A percentile compares a stretch with the other conserved stretches of the same genome.
These are phyloP conservation scores for Pseudophaeomoniella oleicola DNA, from an alignment of 2,329 filamentous ascomycete species.

Conservation along the genomic window DNA sequence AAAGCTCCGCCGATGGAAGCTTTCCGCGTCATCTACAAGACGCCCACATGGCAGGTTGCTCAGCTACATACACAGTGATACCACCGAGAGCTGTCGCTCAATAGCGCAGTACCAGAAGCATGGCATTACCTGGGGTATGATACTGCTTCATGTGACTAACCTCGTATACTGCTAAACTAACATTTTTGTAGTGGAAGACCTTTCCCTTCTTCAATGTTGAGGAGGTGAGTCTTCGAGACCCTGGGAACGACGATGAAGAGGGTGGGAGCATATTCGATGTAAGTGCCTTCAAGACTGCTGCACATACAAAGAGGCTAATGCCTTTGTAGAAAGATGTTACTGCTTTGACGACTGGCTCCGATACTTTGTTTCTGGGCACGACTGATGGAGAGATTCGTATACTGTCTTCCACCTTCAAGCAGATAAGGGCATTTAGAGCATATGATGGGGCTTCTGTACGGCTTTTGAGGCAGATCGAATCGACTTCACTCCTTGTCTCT, in stretches of 20 bases:
- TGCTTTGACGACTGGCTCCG: constrained; percentile 71
- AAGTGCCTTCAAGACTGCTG: no score
- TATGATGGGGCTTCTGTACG: constrained; percentile 65
- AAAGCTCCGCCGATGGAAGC: no score
- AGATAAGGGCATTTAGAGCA: constrained; percentile 72
- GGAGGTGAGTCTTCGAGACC: constrained; percentile 60
- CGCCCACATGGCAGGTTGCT: no score
- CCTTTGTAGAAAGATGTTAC: constrained; percentile 51
- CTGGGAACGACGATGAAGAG: constrained; percentile 61
- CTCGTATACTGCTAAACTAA: constrained; percentile 5
- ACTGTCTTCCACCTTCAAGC: constrained; percentile 73
- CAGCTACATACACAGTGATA: no score
- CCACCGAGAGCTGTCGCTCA: no score
- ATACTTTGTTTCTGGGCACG: constrained; percentile 78
- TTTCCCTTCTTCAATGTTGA: constrained; percentile 88
- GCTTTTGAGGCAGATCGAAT: constrained; percentile 82
- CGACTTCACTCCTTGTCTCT: constrained; percentile 74
- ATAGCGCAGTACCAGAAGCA: no score
- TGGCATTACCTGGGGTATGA: background rate
- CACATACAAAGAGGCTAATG: no score
- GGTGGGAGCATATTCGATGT: constrained; percentile 54
- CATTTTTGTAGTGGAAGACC: constrained; percentile 67
- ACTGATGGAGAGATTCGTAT: constrained; percentile 78
- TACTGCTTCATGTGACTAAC: background rate
- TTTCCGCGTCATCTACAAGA: no score